A percentile compares a stretch with the other conserved stretches of the same genome.
Conservation (phyloP, 1,139 yeast genomes). For the Meyerozyma smithsonii region DNA sequence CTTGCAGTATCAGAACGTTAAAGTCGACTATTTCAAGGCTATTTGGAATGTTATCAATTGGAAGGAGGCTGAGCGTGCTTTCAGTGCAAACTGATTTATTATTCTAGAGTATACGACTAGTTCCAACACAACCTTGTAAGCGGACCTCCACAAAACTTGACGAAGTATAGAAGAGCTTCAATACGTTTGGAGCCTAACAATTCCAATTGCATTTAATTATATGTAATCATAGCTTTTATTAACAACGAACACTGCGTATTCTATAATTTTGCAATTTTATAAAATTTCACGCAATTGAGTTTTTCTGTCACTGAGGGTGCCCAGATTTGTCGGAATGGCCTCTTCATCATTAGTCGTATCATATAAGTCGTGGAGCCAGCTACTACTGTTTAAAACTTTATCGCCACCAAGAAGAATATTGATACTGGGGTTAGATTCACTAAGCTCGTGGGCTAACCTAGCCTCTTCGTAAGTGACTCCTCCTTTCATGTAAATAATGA, state of each 20-base stretch:
- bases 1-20: conserved; percentile 91
- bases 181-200: not conserved
- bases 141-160: too few species aligned
- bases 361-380: conserved; percentile 41
- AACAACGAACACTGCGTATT: too few species aligned
- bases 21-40: conserved; percentile 92
- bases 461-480: conserved; percentile 94
- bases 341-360: conserved; percentile 19
- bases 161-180: too few species aligned
- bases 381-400: conserved; percentile 51
- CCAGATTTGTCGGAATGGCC: conserved; percentile 9
- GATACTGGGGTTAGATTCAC: conserved; percentile 45
- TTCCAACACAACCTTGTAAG: not conserved
- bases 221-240: not conserved
- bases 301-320: conserved; percentile 16
- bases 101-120: not conserved
- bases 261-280: conserved; percentile 6
- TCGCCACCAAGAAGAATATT: conserved; percentile 74
- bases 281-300: conserved; percentile 24
- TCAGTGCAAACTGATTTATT: not conserved
- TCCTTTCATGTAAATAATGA: conserved; percentile 79
- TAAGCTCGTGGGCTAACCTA: conserved; percentile 70
- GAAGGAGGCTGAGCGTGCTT: conserved; percentile 70
- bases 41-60: conserved; percentile 97
- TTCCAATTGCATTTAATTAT: not conserved